Conservation (phyloP, 2,329 filamentous ascomycete species). For the Colletotrichum cuscutae region DNA sequence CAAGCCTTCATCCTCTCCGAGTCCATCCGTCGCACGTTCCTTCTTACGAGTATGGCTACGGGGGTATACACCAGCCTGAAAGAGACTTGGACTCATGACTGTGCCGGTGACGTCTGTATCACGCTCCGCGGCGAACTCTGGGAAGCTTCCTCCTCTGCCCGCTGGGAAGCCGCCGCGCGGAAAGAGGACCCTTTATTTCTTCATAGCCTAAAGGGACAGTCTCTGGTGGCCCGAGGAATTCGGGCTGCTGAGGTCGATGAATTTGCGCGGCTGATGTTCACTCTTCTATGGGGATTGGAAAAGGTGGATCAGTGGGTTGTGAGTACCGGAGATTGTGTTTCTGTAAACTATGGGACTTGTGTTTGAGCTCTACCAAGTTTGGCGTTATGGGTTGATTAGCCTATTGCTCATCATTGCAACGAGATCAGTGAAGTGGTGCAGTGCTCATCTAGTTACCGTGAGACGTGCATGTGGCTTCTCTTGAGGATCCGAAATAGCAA, state of each 20-base stretch:
- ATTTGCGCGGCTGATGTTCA: constrained; percentile 25
- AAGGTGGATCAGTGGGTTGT: constrained; percentile 32
- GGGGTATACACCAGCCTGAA: constrained; percentile 26
- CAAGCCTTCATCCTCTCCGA: constrained; percentile 28
- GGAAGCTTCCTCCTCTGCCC: constrained; percentile 20
- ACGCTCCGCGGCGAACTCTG: constrained; percentile 22
- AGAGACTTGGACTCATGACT: constrained; percentile 4
- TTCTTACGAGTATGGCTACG: constrained; percentile 19
- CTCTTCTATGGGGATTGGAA: constrained; percentile 28
- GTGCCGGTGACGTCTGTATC: constrained; percentile 22
- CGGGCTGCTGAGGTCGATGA: constrained; percentile 28
- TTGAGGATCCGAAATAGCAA: no score
- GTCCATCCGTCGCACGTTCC: constrained; percentile 28
- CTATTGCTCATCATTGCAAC: no score
- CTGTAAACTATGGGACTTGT: constrained; percentile 1
- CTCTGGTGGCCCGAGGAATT: constrained; percentile 16
- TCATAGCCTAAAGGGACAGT: constrained; percentile 12
- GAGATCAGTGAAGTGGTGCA: no score
- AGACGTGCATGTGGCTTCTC: no score
- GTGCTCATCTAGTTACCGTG: no score
- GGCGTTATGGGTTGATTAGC: no score
- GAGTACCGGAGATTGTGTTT: constrained; percentile 15
- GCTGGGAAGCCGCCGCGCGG: constrained; percentile 19
- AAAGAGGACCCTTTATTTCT: constrained; percentile 19
- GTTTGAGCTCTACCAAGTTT: background rate